These are phyloP conservation scores for Backusella luteola DNA, from an alignment of 192 early-diverging fungal genomes.

Conservation along the genomic window DNA sequence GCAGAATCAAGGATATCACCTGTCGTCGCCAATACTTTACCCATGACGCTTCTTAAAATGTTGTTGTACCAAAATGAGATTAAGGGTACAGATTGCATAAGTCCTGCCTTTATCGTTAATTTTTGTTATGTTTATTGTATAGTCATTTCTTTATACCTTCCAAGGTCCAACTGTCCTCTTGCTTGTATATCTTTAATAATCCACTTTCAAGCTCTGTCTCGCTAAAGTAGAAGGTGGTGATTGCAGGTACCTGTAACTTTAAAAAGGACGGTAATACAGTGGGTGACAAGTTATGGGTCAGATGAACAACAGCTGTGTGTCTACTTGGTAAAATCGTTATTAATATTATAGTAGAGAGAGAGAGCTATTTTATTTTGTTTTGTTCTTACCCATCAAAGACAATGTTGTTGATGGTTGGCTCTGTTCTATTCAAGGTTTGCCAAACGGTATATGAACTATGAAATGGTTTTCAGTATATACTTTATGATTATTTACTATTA, in stretches of 20 bases:
- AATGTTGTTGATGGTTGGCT: conserved; percentile 33
- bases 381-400: conserved; percentile 31
- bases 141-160: conserved; percentile 30
- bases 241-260: conserved; percentile 48
- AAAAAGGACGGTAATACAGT: conserved; percentile 46
- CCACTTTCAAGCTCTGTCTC: conserved; percentile 44
- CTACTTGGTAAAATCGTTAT: background rate
- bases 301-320: conserved; percentile 48
- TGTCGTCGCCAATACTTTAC: conserved; percentile 43
- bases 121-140: too few relatives aligned
- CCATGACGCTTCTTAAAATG: conserved; percentile 48
- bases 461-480: background rate
- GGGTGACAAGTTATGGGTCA: conserved; percentile 51
- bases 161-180: conserved; percentile 60
- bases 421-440: conserved; percentile 29
- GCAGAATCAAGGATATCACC: conserved; percentile 53
- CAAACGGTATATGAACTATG: conserved; percentile 32
- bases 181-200: conserved; percentile 46
- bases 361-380: background rate
- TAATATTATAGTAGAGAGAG: background rate
- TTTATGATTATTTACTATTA: background rate
- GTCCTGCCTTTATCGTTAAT: background rate
- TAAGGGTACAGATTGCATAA: conserved; percentile 53
- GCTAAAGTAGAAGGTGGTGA: conserved; percentile 48
- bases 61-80: conserved; percentile 58